Evolutionary conservation across 176 grass and related monocot genomes (phyloP), one percentile per base, ranked within the genome.

Genomic region (Typha latifolia): DNA sequence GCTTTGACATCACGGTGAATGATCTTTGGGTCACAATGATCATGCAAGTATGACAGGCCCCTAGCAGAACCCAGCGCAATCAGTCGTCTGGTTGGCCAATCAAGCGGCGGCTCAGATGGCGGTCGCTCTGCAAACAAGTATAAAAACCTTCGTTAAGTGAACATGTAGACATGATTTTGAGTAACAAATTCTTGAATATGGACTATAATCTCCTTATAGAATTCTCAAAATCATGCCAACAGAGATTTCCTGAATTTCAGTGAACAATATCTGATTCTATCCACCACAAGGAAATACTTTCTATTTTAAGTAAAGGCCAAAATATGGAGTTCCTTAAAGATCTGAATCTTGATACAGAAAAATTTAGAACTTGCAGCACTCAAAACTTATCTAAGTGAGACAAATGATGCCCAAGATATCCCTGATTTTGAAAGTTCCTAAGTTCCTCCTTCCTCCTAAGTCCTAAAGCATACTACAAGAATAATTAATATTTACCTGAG

Each of bases 1-100:
- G 82, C 85, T 72, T 89, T 93, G 18, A 93, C 85, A 47, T 93
- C 82, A 37, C 90, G 79, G 53, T 93, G 90, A 27, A 93, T 93
- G 69, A 93, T 93, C 75, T 89, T 89, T 43, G 90, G 90, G 64
- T 93, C 90, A n/a, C 90, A 93, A 69, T 93, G 90, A 31, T 95
- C 82, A 0, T 95, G 90, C 72, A 95, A 51, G 21, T 95, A 95
- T 0, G 83, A 89, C 15, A 95, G 74, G 0, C 90, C 86, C 32
- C 86, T 82, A 20, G 90, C 86, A n/a, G 90, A 68, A 48, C 90
- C 86, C 59, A 95, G 53, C 7, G 90, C 90, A 27, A 95, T 89
- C 51, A 48, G 34, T 51, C 43, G 63, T 76, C 90, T 84, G 15
- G 74, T 89, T 43, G 63, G 26, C 86, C 90, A 90, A 10, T 71